A percentile compares a stretch with the other conserved stretches of the same genome.
phyloP scores from a whole-genome alignment of 768 basidiomycete genomes.

The Tylopilus vinaceipallidus region DNA sequence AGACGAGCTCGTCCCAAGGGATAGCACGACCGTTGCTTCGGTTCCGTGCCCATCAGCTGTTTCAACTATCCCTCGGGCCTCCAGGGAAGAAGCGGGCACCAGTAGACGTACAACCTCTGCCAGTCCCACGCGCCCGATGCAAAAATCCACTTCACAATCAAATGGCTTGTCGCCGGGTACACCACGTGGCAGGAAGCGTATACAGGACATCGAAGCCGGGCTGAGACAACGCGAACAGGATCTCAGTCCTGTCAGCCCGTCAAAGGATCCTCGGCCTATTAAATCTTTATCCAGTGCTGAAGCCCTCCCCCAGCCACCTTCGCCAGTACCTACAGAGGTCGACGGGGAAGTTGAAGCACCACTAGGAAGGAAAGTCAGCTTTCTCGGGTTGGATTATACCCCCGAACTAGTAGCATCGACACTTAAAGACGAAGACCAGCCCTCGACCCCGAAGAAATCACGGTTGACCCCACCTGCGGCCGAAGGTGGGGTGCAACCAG shows the following conservation, averaged over 20 bases:
- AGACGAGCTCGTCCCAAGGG: slow-evolving; percentile 21
- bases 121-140: not conserved
- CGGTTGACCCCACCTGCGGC: slow-evolving; percentile 5
- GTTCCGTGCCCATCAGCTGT: not conserved
- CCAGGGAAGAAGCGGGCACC: not conserved
- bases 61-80: not conserved
- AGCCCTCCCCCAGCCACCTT: slow-evolving; percentile 21
- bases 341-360: slow-evolving; percentile 18
- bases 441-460: slow-evolving; percentile 26
- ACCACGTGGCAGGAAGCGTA: slow-evolving; percentile 10
- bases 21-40: not conserved
- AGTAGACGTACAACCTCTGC: not conserved
- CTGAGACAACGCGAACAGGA: slow-evolving; percentile 16
- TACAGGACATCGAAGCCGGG: slow-evolving; percentile 17
- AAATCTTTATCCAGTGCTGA: not conserved
- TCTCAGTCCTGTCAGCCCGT: slow-evolving; percentile 5
- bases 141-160: not conserved
- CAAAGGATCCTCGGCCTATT: slow-evolving; percentile 4
- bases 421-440: slow-evolving; percentile 16
- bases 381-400: slow-evolving; percentile 22
- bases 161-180: not conserved
- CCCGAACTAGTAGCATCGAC: slow-evolving; percentile 8
- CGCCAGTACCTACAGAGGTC: slow-evolving; percentile 25
- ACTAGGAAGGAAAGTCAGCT: slow-evolving; percentile 18
- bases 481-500: not conserved